These are phyloP conservation scores for Cryptococcus sp. DNA, from an alignment of 1,284 basidiomycete genomes.

Conservation along the genomic window DNA sequence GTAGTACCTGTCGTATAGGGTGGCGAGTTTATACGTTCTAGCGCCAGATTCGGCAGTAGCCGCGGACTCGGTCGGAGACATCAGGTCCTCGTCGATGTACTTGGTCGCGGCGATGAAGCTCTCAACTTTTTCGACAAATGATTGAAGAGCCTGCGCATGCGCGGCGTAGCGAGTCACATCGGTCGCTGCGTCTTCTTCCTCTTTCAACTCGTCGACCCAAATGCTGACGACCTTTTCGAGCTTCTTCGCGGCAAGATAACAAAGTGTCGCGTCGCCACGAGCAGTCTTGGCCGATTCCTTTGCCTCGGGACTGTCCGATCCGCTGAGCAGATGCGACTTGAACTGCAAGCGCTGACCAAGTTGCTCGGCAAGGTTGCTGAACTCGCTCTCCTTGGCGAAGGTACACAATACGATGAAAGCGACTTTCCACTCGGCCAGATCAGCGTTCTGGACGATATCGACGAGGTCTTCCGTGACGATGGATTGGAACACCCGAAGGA, in stretches of 20 bases:
- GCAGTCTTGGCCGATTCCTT: constrained; percentile 60
- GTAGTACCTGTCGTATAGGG: constrained; percentile 88
- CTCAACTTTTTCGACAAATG: constrained; percentile 94
- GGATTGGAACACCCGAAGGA: constrained; percentile 92
- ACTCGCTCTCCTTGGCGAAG: constrained; percentile 84
- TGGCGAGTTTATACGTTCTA: constrained; percentile 78
- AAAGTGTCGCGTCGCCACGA: constrained; percentile 87
- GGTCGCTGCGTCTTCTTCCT: constrained; percentile 68
- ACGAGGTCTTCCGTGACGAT: constrained; percentile 90
- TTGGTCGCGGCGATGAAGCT: constrained; percentile 88
- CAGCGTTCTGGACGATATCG: constrained; percentile 94
- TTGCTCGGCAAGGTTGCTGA: constrained; percentile 82
- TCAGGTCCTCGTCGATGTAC: constrained; percentile 81
- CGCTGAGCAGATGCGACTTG: constrained; percentile 65
- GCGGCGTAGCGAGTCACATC: constrained; percentile 70
- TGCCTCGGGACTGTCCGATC: constrained; percentile 57
- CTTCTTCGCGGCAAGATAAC: constrained; percentile 85
- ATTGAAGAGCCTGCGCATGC: constrained; percentile 85
- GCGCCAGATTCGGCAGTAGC: constrained; percentile 58
- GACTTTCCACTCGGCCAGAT: constrained; percentile 92
- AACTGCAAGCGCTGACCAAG: constrained; percentile 88
- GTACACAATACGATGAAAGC: constrained; percentile 97
- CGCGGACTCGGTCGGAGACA: constrained; percentile 53
- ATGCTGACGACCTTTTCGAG: constrained; percentile 88
- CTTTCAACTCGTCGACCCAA: constrained; percentile 87